phyloP scores from a whole-genome alignment of 192 early-diverging fungal species.

The Coemansia aciculifera region DNA sequence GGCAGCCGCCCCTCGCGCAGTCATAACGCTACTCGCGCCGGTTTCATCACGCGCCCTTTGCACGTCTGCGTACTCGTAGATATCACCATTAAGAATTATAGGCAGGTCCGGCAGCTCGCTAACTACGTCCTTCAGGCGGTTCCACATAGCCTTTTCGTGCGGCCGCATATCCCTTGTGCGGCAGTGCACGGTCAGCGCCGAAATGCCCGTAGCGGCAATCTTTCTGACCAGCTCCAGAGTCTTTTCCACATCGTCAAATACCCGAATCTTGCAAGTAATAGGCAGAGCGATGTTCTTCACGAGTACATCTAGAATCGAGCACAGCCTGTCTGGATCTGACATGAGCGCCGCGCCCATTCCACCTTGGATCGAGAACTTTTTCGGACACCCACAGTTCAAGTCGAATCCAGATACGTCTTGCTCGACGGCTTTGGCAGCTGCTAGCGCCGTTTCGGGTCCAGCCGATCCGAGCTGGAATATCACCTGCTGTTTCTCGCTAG shows the following conservation, averaged over 20 bases:
- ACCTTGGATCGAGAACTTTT: slow-evolving; percentile 88
- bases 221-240: slow-evolving; percentile 79
- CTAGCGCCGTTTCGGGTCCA: slow-evolving; percentile 78
- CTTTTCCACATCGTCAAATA: slow-evolving; percentile 71
- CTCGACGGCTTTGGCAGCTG: slow-evolving; percentile 83
- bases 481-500: slow-evolving; percentile 70
- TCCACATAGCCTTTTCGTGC: slow-evolving; percentile 81
- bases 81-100: slow-evolving; percentile 92
- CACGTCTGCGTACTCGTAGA: slow-evolving; percentile 67
- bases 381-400: slow-evolving; percentile 98
- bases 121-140: slow-evolving; percentile 71
- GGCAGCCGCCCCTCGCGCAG: slow-evolving; percentile 81
- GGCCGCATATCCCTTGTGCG: slow-evolving; percentile 78
- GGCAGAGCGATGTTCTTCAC: slow-evolving; percentile 75
- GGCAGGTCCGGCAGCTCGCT: slow-evolving; percentile 71
- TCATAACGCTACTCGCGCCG: slow-evolving; percentile 76
- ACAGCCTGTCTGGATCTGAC: slow-evolving; percentile 77
- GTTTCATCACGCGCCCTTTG: slow-evolving; percentile 60
- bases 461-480: slow-evolving; percentile 95
- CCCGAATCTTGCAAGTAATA: slow-evolving; percentile 86
- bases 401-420: slow-evolving; percentile 90
- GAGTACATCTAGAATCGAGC: slow-evolving; percentile 70
- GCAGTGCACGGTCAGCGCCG: slow-evolving; percentile 88
- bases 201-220: slow-evolving; percentile 84
- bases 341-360: slow-evolving; percentile 95